Evolutionary conservation across 495 filamentous ascomycete genomes (phyloP), one percentile per base, ranked within the genome.

Genomic region (Aspergillus wentii): DNA sequence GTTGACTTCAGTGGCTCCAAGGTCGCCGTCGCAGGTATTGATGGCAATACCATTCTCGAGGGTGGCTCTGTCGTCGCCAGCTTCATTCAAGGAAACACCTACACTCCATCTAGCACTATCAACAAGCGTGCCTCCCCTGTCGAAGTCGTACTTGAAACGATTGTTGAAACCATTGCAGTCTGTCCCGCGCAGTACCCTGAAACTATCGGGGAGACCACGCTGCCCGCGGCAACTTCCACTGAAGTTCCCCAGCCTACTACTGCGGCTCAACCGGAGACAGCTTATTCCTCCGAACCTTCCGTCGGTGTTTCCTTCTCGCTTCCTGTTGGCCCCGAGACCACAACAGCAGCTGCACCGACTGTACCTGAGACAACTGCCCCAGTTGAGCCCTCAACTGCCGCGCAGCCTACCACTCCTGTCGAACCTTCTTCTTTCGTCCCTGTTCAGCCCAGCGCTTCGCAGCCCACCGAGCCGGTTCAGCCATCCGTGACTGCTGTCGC

Each of bases 81-180:
- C 42, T 95, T 79, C 62, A 71, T 80, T 5, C 88, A 94, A 61
- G 89, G 89, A 11, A 77, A 78, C 31, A 66, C 69, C 17, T 92
- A 92, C 57, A 67, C 67, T 13, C 62, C 66, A 2, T 49, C 50
- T 2, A 49, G 49, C 8, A 40, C 51, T 8, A 17, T 40, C 28
- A 42, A 44, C 35, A 64, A 63, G 54, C 62, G 61, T 13, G 51
- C 41, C 11, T 35, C 44, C 13, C 15, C 46, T 7, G 45, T 38
- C 8, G 52, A 60, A 9, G 40, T 56, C 8, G 37, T 63, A 17
- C 52, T 49, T 7, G 40, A 29, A 29, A 29, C 26, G 10, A n/a
- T 59, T 17, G 38, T 49, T 3, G 13, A 61, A 29, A 66, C 62
- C 4, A 51, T 66, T 8, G 32, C 10, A n/a, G 26, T 38, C 13